Percentiles rank a stretch among this genome's conserved stretches.
Conservation (phyloP, 768 basidiomycete genomes). For the Pholiota microspora region DNA sequence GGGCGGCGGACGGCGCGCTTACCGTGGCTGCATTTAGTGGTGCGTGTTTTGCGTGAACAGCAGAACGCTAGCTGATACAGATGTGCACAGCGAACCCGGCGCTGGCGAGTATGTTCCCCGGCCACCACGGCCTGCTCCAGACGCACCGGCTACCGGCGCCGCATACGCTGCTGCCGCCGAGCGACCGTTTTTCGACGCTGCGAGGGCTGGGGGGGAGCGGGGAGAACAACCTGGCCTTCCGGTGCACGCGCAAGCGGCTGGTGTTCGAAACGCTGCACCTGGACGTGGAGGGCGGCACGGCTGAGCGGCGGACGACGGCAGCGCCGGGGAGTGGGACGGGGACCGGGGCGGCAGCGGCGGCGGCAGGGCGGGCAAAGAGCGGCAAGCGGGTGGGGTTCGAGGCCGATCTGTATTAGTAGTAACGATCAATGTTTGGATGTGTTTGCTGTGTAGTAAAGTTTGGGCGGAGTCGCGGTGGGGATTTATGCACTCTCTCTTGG, state of each 20-base stretch:
- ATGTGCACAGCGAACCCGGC: constrained; percentile 68
- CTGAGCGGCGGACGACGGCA: constrained; percentile 60
- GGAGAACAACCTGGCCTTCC: constrained; percentile 96
- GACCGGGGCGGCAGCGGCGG: constrained; percentile 24
- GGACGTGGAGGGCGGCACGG: constrained; percentile 81
- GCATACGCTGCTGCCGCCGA: constrained; percentile 71
- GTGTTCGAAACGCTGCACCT: constrained; percentile 91
- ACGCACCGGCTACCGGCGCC: constrained; percentile 76
- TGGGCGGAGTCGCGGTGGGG: neutral
- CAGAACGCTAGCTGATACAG: constrained; percentile 4
- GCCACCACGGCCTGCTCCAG: constrained; percentile 82
- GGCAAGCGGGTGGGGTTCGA: constrained; percentile 40
- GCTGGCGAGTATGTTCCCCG: constrained; percentile 69
- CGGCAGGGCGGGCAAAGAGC: constrained; percentile 24
- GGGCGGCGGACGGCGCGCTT: constrained; percentile 75
- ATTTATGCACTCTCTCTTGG: constrained; percentile 5
- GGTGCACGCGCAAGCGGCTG: constrained; percentile 83
- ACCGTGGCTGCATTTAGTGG: constrained; percentile 79
- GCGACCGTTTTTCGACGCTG: constrained; percentile 79
- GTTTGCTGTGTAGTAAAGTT: constrained; percentile 10
- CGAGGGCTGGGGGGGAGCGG: constrained; percentile 79
- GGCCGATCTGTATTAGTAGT: constrained; percentile 13
- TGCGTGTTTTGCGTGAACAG: constrained; percentile 26
- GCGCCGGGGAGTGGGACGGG: constrained; percentile 5
- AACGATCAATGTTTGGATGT: constrained; percentile 19